phyloP scores from a whole-genome alignment of 2,329 filamentous ascomycete species.

The Paramyrothecium roridum region DNA sequence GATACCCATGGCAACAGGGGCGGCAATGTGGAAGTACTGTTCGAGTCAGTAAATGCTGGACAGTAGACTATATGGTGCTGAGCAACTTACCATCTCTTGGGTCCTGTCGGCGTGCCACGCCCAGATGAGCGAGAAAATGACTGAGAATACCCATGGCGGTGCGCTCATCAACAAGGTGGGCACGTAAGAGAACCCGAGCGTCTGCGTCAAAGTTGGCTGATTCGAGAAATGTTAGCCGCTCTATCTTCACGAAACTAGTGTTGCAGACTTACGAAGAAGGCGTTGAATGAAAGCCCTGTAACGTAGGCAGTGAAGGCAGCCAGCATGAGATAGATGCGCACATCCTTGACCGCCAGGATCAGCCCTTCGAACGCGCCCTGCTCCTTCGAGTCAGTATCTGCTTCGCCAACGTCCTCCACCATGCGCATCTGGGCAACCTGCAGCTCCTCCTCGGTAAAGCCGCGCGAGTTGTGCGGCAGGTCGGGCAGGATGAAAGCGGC shows the following conservation, averaged over 20 bases:
- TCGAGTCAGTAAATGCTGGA: neutral
- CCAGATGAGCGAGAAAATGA: constrained; percentile 51
- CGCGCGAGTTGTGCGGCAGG: constrained; percentile 51
- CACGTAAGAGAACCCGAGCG: constrained; percentile 49
- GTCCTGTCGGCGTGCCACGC: constrained; percentile 55
- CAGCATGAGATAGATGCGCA: constrained; percentile 64
- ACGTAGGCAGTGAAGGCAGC: constrained; percentile 60
- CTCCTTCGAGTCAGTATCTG: constrained; percentile 47
- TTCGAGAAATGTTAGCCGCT: constrained; percentile 4
- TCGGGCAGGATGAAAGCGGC: constrained; percentile 51
- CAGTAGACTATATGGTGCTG: too few relatives aligned
- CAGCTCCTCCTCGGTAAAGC: constrained; percentile 57
- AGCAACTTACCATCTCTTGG: constrained; percentile 43
- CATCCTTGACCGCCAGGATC: constrained; percentile 56
- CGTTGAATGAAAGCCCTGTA: constrained; percentile 55
- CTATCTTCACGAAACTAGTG: fast-evolving
- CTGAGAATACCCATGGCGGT: constrained; percentile 58
- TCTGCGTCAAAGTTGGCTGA: constrained; percentile 49
- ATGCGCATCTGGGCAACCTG: constrained; percentile 52
- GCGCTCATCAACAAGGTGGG: constrained; percentile 54
- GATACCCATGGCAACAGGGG: constrained; percentile 50
- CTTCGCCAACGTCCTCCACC: constrained; percentile 55
- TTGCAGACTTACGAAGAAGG: constrained; percentile 45
- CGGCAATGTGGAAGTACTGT: constrained; percentile 56
- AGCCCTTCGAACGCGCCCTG: constrained; percentile 51